These are phyloP conservation scores for Persicaria maculosa DNA, from an alignment of 148 eudicot genomes.

Conservation along the genomic window DNA sequence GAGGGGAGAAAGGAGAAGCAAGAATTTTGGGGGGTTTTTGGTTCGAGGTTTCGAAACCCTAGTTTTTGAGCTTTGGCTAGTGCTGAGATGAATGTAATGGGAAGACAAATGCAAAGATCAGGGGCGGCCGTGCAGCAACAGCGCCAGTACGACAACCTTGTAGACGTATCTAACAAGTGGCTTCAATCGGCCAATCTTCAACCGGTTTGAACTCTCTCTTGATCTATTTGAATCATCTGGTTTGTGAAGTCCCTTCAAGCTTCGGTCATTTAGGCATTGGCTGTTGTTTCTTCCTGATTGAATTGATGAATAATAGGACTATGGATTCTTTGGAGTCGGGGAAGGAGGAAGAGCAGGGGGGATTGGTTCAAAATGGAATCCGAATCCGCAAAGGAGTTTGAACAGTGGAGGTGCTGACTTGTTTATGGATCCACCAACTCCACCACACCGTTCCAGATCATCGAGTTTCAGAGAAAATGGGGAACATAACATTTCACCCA, in stretches of 20 bases:
- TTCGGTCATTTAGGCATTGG: neutral
- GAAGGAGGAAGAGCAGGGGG: constrained; percentile 20
- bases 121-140: constrained; percentile 20
- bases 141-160: constrained; percentile 36
- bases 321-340: constrained; percentile 28
- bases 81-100: constrained; percentile 33
- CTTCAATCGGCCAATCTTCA: constrained; percentile 46
- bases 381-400: constrained; percentile 32
- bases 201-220: constrained; percentile 18
- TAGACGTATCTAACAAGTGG: constrained; percentile 48
- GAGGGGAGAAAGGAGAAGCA: constrained; percentile 7
- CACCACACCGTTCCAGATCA: constrained; percentile 23
- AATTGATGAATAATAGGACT: neutral
- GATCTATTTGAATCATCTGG: neutral
- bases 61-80: neutral
- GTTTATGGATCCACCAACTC: constrained; percentile 33
- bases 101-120: constrained; percentile 56
- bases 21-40: neutral
- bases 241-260: neutral
- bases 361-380: constrained; percentile 27
- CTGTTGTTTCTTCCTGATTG: constrained; percentile 8
- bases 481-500: constrained; percentile 25
- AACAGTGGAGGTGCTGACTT: constrained; percentile 26
- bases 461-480: constrained; percentile 31
- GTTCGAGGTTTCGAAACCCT: constrained; percentile 11